Evolutionary conservation across 495 filamentous ascomycete species (phyloP).

Genomic region (Aspergillus baeticus): DNA sequence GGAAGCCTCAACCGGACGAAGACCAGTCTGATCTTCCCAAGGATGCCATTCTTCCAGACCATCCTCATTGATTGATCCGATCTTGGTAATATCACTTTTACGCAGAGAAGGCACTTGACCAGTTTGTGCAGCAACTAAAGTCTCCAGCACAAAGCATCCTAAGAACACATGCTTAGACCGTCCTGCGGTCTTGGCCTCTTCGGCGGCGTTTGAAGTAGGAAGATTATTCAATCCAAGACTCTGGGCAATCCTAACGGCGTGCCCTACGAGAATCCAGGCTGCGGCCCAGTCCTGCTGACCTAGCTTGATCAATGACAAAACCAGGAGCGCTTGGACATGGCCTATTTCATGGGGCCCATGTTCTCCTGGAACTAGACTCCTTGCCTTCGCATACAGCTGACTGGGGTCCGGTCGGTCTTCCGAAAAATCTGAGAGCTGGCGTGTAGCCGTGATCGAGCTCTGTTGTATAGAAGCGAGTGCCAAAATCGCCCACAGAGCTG

Average conservation of each 20-base stretch:
- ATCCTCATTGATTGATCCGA: constrained; percentile 55
- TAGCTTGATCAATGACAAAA: constrained; percentile 59
- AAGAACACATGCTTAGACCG: constrained; percentile 53
- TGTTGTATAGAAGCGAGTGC: constrained; percentile 51
- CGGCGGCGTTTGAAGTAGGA: constrained; percentile 9
- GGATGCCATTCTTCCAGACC: constrained; percentile 72
- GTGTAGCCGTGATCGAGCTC: constrained; percentile 41
- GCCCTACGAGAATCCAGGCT: constrained; percentile 62
- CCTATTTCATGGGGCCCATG: constrained; percentile 51
- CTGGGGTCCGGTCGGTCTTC: constrained; percentile 21
- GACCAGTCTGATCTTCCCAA: constrained; percentile 52
- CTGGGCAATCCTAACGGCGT: constrained; percentile 56
- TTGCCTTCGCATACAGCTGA: constrained; percentile 53
- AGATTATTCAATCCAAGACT: constrained; percentile 40
- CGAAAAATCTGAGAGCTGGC: constrained; percentile 19
- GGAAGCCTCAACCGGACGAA: constrained; percentile 31
- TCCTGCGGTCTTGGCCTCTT: constrained; percentile 23
- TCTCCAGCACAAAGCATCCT: constrained; percentile 66
- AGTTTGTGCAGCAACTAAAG: constrained; percentile 54
- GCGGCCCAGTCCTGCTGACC: constrained; percentile 49
- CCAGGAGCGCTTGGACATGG: constrained; percentile 62
- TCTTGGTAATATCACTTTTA: constrained; percentile 41
- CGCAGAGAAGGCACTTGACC: constrained; percentile 51
- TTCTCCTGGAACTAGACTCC: constrained; percentile 55
- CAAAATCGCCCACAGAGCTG: constrained; percentile 62